These are phyloP conservation scores for Calonectria pseudoturangicola DNA, from an alignment of 2,329 filamentous ascomycete genomes.

Conservation along the genomic window DNA sequence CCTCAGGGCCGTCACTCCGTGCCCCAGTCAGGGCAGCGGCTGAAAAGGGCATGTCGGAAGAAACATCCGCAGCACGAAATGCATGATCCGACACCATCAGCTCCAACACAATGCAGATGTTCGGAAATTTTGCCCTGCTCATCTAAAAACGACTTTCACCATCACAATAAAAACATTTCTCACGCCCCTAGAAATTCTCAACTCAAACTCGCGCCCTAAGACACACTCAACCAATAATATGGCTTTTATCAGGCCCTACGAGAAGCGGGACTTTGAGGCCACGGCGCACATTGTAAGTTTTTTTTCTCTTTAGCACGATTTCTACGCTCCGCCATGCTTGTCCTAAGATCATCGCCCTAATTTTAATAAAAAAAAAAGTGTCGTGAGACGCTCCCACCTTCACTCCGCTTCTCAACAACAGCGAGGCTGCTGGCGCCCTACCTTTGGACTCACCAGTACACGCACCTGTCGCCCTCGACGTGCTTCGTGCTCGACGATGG, in stretches of 20 bases:
- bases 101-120: neutral
- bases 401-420: constrained; percentile 59
- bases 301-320: neutral
- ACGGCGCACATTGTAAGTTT: constrained; percentile 63
- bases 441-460: constrained; percentile 72
- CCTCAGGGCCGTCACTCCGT: constrained; percentile 4
- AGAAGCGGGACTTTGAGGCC: constrained; percentile 62
- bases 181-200: no score
- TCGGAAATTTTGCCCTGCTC: neutral
- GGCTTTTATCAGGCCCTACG: constrained; percentile 67
- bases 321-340: neutral
- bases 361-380: constrained; percentile 62
- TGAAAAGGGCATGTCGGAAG: constrained; percentile 1
- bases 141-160: neutral
- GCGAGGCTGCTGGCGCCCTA: constrained; percentile 65
- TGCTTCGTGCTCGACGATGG: constrained; percentile 71
- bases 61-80: neutral
- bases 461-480: constrained; percentile 64
- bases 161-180: neutral
- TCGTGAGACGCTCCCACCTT: constrained; percentile 67
- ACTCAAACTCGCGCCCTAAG: neutral
- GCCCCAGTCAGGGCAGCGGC: neutral
- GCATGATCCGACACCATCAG: neutral
- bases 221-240: constrained; percentile 54
- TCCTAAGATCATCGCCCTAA: constrained; percentile 6